A percentile compares a stretch with the other conserved stretches of the same genome.
Conservation (phyloP, 1,139 yeast genomes). For the Yamadazyma dushanensis region DNA sequence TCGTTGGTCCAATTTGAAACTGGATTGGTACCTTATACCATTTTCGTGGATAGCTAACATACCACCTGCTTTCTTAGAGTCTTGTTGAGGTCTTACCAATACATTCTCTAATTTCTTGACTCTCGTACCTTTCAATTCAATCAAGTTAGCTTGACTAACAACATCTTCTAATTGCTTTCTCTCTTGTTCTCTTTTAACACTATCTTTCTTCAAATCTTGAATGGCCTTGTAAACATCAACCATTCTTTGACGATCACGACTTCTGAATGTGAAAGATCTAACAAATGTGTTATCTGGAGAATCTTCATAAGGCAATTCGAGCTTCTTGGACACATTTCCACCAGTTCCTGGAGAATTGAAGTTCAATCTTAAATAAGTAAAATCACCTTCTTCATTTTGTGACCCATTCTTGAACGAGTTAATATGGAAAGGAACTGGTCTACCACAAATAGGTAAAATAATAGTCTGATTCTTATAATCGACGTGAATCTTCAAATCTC, state of each 20-base stretch:
- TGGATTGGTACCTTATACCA: constrained; percentile 90
- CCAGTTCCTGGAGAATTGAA: constrained; percentile 93
- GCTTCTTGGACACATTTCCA: constrained; percentile 65
- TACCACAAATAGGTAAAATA: constrained; percentile 86
- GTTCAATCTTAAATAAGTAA: constrained; percentile 83
- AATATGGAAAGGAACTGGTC: constrained; percentile 98
- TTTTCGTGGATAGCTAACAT: constrained; percentile 90
- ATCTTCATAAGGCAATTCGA: constrained; percentile 89
- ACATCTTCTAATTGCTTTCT: constrained; percentile 93
- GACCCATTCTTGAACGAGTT: constrained; percentile 93
- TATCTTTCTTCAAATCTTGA: constrained; percentile 88
- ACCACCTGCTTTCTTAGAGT: constrained; percentile 92
- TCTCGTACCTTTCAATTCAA: constrained; percentile 76
- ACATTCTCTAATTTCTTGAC: constrained; percentile 86
- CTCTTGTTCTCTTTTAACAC: constrained; percentile 88
- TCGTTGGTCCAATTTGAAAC: constrained; percentile 77
- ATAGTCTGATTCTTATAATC: constrained; percentile 89
- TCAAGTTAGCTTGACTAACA: constrained; percentile 83
- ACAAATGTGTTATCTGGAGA: constrained; percentile 82
- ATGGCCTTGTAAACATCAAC: constrained; percentile 87
- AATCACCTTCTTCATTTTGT: constrained; percentile 95
- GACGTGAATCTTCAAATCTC: constrained; percentile 83
- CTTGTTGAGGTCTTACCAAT: constrained; percentile 93
- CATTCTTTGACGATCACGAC: constrained; percentile 91
- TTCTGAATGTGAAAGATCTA: constrained; percentile 83